These are phyloP conservation scores for Scheffersomyces insectosa DNA, from an alignment of 1,139 yeast genomes.

Conservation along the genomic window DNA sequence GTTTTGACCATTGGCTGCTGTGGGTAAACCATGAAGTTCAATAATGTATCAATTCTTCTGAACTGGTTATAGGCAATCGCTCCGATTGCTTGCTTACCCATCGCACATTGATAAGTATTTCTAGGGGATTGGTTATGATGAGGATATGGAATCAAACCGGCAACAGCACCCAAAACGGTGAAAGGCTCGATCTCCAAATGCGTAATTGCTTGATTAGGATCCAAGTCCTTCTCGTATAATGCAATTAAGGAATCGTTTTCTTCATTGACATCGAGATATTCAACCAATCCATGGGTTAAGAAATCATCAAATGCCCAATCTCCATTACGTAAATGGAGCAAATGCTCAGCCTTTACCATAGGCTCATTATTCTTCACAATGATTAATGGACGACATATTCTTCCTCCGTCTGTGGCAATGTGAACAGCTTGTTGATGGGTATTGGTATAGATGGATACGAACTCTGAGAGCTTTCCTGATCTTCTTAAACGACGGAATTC, in stretches of 20 bases:
- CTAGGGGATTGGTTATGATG: slow-evolving; percentile 99
- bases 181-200: slow-evolving; percentile 97
- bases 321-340: slow-evolving; percentile 61
- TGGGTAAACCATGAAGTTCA: slow-evolving; percentile 95
- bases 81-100: slow-evolving; percentile 99
- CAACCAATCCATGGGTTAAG: slow-evolving; percentile 81
- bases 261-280: slow-evolving; percentile 95
- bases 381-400: slow-evolving; percentile 95
- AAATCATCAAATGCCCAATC: slow-evolving; percentile 88
- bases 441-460: slow-evolving; percentile 87
- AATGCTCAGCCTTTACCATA: slow-evolving; percentile 70
- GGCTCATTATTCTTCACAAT: slow-evolving; percentile 76
- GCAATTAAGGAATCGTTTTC: slow-evolving; percentile 96
- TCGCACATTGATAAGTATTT: slow-evolving; percentile 98
- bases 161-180: slow-evolving; percentile 96
- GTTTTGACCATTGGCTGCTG: slow-evolving; percentile 99
- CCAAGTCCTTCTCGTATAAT: slow-evolving; percentile 64
- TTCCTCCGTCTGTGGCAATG: slow-evolving; percentile 98
- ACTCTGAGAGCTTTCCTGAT: slow-evolving; percentile 82
- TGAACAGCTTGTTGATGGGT: slow-evolving; percentile 91
- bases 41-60: slow-evolving; percentile 88
- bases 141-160: slow-evolving; percentile 98
- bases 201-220: slow-evolving; percentile 48
- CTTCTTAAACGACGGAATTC: slow-evolving; percentile 82
- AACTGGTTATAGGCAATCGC: slow-evolving; percentile 97